A percentile compares a stretch with the other conserved stretches of the same genome.
These are phyloP conservation scores for Andalucia godoyi DNA, from an alignment of 78 protist genomes.

Conservation along the genomic window DNA sequence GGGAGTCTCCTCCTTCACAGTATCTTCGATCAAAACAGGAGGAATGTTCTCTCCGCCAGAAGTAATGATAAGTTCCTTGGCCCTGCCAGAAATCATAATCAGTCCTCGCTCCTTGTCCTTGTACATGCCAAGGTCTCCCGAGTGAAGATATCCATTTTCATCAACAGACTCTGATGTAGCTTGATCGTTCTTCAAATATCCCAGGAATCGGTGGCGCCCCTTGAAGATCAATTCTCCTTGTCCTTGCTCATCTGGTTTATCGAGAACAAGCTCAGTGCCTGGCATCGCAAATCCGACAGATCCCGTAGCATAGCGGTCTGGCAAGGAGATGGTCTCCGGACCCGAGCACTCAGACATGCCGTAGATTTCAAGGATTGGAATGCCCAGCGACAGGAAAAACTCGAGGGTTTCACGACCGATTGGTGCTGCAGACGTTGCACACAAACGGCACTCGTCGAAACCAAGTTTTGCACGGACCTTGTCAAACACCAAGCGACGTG, in stretches of 20 bases:
- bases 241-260: too few species aligned
- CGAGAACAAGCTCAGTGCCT: too few species aligned
- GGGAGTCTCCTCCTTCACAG: constrained; percentile 20
- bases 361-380: background rate
- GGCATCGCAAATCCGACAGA: too few species aligned
- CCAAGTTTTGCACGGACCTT: background rate
- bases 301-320: too few species aligned
- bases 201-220: constrained; percentile 32
- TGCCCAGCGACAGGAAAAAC: background rate
- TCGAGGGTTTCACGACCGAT: background rate
- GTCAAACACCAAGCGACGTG: too few species aligned
- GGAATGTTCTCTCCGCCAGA: constrained; percentile 90
- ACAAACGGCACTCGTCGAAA: background rate
- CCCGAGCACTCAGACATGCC: background rate
- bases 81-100: constrained; percentile 61
- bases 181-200: constrained; percentile 32
- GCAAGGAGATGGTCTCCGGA: too few species aligned
- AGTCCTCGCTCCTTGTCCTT: constrained; percentile 48
- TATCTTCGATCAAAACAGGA: constrained; percentile 65
- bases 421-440: constrained; percentile 1
- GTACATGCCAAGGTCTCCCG: constrained; percentile 65
- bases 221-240: constrained; percentile 33
- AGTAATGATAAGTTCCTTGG: constrained; percentile 76
- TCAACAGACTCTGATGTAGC: constrained; percentile 48
- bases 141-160: constrained; percentile 66